These are phyloP conservation scores for Lichtheimia corymbifera DNA, from an alignment of 371 early-diverging fungal species.

Conservation along the genomic window DNA sequence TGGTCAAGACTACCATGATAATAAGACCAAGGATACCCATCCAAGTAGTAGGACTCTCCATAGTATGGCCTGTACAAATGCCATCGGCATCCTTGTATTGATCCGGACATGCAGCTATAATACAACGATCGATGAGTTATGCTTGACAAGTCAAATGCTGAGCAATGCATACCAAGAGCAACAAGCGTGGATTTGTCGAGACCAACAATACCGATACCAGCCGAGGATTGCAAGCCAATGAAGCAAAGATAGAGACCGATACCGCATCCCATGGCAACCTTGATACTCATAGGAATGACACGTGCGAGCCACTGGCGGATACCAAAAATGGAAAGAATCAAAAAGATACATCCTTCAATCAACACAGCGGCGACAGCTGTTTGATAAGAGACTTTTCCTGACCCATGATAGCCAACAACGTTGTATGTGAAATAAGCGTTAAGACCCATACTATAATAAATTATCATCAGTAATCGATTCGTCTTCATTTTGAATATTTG, in stretches of 20 bases:
- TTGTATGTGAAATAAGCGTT: conserved; percentile 84
- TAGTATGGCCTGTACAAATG: conserved; percentile 58
- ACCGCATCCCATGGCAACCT: conserved; percentile 77
- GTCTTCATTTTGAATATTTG: neutral
- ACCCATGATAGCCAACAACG: conserved; percentile 77
- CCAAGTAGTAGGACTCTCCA: conserved; percentile 71
- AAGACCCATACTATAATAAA: conserved; percentile 63
- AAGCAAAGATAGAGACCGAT: conserved; percentile 78
- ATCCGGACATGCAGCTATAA: conserved; percentile 56
- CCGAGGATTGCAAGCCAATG: conserved; percentile 75
- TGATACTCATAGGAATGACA: conserved; percentile 71
- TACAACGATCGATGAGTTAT: too few relatives aligned
- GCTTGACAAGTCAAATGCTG: too few relatives aligned
- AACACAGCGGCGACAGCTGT: conserved; percentile 81
- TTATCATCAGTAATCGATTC: neutral
- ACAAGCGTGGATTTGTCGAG: conserved; percentile 66
- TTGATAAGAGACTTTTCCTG: conserved; percentile 65
- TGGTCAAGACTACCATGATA: conserved; percentile 62
- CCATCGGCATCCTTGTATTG: conserved; percentile 50
- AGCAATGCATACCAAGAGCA: conserved; percentile 40
- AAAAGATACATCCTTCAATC: conserved; percentile 78
- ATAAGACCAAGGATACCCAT: conserved; percentile 79
- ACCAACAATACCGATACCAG: conserved; percentile 76
- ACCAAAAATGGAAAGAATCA: conserved; percentile 70
- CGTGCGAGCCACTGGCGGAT: conserved; percentile 80